A percentile compares a stretch with the other conserved stretches of the same genome.
Conservation (phyloP, 1,284 basidiomycete species). For the Pseudozyma tsukubaensis region DNA sequence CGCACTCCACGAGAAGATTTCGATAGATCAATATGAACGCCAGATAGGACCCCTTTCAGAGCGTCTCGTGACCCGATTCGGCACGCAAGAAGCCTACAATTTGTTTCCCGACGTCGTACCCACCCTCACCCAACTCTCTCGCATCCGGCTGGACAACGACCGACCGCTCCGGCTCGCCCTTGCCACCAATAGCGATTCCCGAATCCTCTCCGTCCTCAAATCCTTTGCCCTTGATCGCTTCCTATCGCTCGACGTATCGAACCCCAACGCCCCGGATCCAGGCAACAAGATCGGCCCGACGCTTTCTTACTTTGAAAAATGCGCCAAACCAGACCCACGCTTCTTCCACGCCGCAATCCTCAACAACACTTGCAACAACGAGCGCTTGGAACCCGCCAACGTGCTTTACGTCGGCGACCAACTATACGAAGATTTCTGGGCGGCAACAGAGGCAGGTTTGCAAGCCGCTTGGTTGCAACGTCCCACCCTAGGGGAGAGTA, state of each 20-base stretch:
- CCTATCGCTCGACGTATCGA: constrained; percentile 29
- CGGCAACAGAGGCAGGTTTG: constrained; percentile 39
- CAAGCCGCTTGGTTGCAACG: constrained; percentile 52
- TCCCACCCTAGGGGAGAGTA: constrained; percentile 19
- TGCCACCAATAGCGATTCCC: constrained; percentile 52
- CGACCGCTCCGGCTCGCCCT: constrained; percentile 21
- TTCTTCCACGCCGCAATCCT: constrained; percentile 48
- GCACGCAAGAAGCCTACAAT: constrained; percentile 38
- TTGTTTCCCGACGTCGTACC: constrained; percentile 49
- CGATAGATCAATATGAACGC: constrained; percentile 8
- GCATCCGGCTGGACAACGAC: background rate
- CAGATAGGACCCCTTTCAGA: constrained; percentile 16
- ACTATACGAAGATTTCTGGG: constrained; percentile 55
- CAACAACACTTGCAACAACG: background rate
- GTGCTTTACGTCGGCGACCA: constrained; percentile 57
- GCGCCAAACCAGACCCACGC: constrained; percentile 40
- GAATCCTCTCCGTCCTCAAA: constrained; percentile 44
- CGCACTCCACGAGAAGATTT: constrained; percentile 9
- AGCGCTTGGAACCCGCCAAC: constrained; percentile 1
- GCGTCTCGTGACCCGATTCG: constrained; percentile 41
- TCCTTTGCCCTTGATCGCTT: constrained; percentile 34
- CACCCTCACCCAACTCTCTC: constrained; percentile 17
- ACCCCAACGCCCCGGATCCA: too few species aligned
- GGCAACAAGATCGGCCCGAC: constrained; percentile 20
- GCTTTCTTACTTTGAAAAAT: constrained; percentile 46